A percentile compares a stretch with the other conserved stretches of the same genome.
Conservation (phyloP, 1,139 yeast species). For the Yamadazyma epiphylla region DNA sequence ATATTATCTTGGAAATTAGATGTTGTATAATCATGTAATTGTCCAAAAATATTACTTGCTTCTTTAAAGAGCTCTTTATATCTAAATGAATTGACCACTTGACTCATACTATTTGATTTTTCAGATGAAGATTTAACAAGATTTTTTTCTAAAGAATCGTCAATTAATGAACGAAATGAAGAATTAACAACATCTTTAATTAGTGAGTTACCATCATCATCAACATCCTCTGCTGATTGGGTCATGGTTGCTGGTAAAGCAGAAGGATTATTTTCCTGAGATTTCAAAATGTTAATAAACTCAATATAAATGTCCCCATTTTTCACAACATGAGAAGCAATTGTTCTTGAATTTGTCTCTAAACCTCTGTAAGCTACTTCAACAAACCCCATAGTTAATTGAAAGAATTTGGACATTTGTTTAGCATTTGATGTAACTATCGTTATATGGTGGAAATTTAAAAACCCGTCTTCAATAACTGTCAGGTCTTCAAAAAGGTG, state of each 20-base stretch:
- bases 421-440: slow-evolving; percentile 56
- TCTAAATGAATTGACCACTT: slow-evolving; percentile 12
- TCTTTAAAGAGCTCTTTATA: slow-evolving; percentile 11
- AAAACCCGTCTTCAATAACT: slow-evolving; percentile 23
- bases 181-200: neutral
- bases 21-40: slow-evolving; percentile 14
- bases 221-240: neutral
- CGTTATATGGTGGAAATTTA: slow-evolving; percentile 29
- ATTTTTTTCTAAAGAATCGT: slow-evolving; percentile 2
- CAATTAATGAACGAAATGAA: neutral
- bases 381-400: slow-evolving; percentile 57
- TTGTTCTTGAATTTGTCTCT: slow-evolving; percentile 59
- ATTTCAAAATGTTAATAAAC: slow-evolving; percentile 25
- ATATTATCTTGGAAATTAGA: slow-evolving; percentile 16
- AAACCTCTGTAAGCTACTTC: slow-evolving; percentile 62
- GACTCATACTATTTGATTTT: slow-evolving; percentile 4
- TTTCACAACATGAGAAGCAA: slow-evolving; percentile 57
- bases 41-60: slow-evolving; percentile 2
- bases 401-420: slow-evolving; percentile 54
- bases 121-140: slow-evolving; percentile 1
- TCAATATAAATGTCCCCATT: slow-evolving; percentile 60
- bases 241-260: slow-evolving; percentile 4
- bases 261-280: slow-evolving; percentile 5
- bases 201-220: no score
- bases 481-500: neutral